Evolutionary conservation across 2,329 filamentous ascomycete species (phyloP).

Genomic region (Alternaria solani): DNA sequence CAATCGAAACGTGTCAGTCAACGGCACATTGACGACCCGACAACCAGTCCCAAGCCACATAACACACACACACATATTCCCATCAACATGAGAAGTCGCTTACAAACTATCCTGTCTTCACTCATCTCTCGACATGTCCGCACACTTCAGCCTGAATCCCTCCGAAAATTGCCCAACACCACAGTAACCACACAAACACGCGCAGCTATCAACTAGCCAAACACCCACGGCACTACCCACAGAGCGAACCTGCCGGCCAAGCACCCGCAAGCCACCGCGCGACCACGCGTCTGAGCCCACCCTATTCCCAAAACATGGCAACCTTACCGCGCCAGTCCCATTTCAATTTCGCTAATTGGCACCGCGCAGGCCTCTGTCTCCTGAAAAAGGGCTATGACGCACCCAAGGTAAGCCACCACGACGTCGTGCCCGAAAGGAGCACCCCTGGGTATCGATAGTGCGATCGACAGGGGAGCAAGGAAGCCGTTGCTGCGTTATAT

Average conservation of each 20-base stretch:
- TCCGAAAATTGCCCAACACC: background rate
- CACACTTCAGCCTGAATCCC: constrained; percentile 3
- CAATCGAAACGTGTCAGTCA: constrained; percentile 10
- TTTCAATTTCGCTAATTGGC: background rate
- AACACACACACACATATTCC: background rate
- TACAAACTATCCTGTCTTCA: background rate
- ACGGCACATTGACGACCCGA: constrained; percentile 3
- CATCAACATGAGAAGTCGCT: constrained; percentile 7
- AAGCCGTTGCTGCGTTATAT: constrained; percentile 5
- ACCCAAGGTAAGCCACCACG: background rate
- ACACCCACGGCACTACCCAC: constrained; percentile 1
- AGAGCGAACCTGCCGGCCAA: constrained; percentile 10
- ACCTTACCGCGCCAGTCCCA: constrained; percentile 3
- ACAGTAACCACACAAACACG: background rate
- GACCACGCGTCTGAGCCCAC: constrained; percentile 5
- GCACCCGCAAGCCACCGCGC: constrained; percentile 12
- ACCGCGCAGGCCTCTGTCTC: constrained; percentile 1
- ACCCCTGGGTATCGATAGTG: constrained; percentile 21
- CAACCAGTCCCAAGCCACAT: background rate
- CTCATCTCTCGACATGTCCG: background rate
- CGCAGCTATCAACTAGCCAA: background rate
- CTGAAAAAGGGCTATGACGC: constrained; percentile 11
- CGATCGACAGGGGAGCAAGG: constrained; percentile 32
- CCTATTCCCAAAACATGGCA: background rate
- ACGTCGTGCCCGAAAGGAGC: background rate